Evolutionary conservation across 2,329 filamentous ascomycete species (phyloP), one percentile per base, ranked within the genome.

Genomic region (Fusarium guadeloupense): DNA sequence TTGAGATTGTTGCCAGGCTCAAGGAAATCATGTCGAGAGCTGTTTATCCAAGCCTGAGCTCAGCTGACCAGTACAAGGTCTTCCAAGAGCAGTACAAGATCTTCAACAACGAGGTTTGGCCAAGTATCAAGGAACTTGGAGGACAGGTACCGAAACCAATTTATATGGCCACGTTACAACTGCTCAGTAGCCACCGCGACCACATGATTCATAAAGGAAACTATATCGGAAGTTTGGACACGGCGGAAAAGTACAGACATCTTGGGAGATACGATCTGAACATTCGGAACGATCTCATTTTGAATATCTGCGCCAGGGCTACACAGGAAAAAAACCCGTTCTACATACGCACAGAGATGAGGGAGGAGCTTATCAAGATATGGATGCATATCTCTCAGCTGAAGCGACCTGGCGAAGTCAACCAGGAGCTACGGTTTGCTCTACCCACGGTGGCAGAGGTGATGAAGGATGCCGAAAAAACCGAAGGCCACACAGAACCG

Each of bases 381-480:
- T 78, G 76, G 76, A 71, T 72, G 62, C 73, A 76, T 50, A 54
- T 77, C 13, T 75, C 76, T 2, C 72, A 74, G 44, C 59, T 77
- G 33, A 70, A 64, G 35, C 69, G 76, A 10, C 54, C 44, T 6
- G 69, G 70, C n/a, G 71, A 74, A 35, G 26, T 50, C 7, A 46
- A 46, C 10, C 37, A 63, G 13, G 41, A 47, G 1, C 48, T 67
- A 4, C 62, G 55, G 6, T 77, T 76, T 39, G 69, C 70, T 42
- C 51, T 78, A 28, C 74, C 76, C 9, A 65, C 65, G 6, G 34
- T 54, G 12, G 52, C 66, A 4, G 73, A 76, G 31, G 60, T 75
- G 9, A 37, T 71, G 14, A 56, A 58, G 9, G 67, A 70, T 20
- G 46, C 34, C 14, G 55, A 28, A 49, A 49, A 35, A 30, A 26